These are phyloP conservation scores for Eudorina sp. DNA, from an alignment of 139 green algal species.

Conservation along the genomic window DNA sequence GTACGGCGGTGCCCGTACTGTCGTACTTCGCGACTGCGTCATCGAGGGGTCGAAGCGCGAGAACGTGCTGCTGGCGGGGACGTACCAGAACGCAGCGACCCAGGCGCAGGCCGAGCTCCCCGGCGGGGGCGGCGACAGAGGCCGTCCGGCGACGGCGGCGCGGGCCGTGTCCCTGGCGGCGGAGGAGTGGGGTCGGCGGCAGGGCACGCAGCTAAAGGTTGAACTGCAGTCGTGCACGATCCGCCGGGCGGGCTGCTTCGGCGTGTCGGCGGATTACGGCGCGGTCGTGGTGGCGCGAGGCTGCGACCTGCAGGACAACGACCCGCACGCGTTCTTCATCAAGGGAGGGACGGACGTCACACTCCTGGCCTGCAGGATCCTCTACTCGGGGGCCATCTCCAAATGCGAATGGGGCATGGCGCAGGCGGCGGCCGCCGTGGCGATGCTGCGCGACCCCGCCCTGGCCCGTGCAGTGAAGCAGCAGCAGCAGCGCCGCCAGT, in stretches of 20 bases:
- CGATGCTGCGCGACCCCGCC: background rate
- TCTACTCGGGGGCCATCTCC: conserved; percentile 1
- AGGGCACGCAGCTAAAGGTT: background rate
- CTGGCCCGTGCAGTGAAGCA: background rate
- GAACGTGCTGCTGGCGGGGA: conserved; percentile 27
- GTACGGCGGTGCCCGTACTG: conserved; percentile 41
- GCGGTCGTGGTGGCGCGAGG: background rate
- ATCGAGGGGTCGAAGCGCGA: background rate
- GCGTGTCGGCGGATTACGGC: conserved; percentile 40
- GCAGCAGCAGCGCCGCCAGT: background rate
- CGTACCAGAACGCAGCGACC: conserved; percentile 34
- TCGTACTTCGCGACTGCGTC: conserved; percentile 16
- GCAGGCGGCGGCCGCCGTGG: background rate
- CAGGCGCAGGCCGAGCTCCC: background rate
- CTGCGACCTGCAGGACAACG: conserved; percentile 25
- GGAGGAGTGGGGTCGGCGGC: conserved; percentile 10
- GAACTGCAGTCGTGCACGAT: conserved; percentile 16
- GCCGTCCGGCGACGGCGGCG: background rate
- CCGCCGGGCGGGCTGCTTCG: conserved; percentile 18
- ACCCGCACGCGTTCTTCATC: conserved; percentile 42
- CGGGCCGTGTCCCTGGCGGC: background rate
- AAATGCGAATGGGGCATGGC: background rate
- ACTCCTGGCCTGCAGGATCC: conserved; percentile 29
- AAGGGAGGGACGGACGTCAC: conserved; percentile 26
- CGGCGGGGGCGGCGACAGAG: background rate